A percentile compares a stretch with the other conserved stretches of the same genome.
Conservation (phyloP, 2,329 filamentous ascomycete species). For the Neonectria magnoliae region DNA sequence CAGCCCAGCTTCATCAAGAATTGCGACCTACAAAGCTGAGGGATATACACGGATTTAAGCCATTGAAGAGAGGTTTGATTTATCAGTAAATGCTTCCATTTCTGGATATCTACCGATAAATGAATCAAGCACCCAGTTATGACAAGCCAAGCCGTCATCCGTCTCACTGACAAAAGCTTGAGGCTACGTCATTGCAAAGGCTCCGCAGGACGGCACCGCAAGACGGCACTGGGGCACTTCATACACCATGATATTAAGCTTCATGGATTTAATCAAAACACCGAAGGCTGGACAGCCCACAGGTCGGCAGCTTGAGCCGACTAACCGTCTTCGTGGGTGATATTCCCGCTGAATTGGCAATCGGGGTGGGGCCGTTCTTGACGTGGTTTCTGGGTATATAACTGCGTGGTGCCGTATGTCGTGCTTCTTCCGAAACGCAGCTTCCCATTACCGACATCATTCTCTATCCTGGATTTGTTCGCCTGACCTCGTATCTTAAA, state of each 20-base stretch:
- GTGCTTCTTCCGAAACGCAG: neutral
- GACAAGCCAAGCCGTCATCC: neutral
- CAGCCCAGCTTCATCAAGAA: neutral
- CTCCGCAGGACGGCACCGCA: neutral
- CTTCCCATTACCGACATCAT: neutral
- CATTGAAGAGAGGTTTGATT: neutral
- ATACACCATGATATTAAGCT: neutral
- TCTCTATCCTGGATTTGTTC: neutral
- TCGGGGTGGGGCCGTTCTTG: conserved; percentile 3
- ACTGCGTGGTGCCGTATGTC: neutral
- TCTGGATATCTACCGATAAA: neutral
- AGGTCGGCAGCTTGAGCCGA: conserved; percentile 1
- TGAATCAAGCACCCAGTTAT: neutral
- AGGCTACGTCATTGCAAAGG: conserved; percentile 4
- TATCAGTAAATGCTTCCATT: neutral
- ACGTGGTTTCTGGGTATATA: conserved; percentile 2
- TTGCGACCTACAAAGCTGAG: no score
- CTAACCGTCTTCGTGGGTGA: neutral
- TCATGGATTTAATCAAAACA: conserved; percentile 18
- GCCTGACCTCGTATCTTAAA: neutral
- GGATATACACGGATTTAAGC: neutral
- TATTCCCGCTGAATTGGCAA: conserved; percentile 13
- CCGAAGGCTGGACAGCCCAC: neutral
- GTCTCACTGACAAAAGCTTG: neutral
- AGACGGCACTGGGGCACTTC: neutral